Evolutionary conservation across 139 green algal genomes (phyloP).

Genomic region (Closterium sp.): DNA sequence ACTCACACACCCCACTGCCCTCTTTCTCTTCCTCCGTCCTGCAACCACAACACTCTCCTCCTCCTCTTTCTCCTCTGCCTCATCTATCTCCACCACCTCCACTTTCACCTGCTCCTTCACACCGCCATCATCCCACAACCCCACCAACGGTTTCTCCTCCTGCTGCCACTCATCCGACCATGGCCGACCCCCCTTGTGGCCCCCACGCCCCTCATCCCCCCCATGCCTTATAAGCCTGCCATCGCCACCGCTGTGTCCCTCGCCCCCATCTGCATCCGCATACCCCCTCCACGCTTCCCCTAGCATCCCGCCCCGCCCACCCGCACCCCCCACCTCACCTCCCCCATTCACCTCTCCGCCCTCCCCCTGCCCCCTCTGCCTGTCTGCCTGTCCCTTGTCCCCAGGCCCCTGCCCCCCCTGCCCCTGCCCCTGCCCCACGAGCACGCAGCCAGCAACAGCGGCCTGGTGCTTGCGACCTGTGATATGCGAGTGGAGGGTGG

Average conservation of each 20-base stretch:
- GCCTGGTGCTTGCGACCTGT: background rate
- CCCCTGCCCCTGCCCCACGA: background rate
- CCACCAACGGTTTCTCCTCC: background rate
- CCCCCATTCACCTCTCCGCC: background rate
- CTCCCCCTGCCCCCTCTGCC: background rate
- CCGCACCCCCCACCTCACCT: background rate
- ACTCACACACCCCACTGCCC: background rate
- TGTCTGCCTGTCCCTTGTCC: background rate
- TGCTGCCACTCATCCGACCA: background rate
- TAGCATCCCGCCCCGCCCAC: background rate
- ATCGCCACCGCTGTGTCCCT: too few relatives aligned
- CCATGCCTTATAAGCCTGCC: background rate
- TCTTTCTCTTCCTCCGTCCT: background rate
- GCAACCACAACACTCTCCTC: background rate
- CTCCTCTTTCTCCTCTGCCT: background rate
- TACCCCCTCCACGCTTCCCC: background rate
- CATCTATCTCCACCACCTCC: background rate
- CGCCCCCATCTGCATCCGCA: background rate
- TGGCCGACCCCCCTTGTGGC: background rate
- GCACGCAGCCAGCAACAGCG: background rate
- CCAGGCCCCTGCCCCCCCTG: background rate
- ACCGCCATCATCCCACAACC: background rate
- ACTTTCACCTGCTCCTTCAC: background rate
- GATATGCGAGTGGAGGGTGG: background rate
- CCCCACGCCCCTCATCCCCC: background rate